These are phyloP conservation scores for Blepharisma japonicum DNA, from an alignment of 73 alveolate genomes.

Conservation along the genomic window DNA sequence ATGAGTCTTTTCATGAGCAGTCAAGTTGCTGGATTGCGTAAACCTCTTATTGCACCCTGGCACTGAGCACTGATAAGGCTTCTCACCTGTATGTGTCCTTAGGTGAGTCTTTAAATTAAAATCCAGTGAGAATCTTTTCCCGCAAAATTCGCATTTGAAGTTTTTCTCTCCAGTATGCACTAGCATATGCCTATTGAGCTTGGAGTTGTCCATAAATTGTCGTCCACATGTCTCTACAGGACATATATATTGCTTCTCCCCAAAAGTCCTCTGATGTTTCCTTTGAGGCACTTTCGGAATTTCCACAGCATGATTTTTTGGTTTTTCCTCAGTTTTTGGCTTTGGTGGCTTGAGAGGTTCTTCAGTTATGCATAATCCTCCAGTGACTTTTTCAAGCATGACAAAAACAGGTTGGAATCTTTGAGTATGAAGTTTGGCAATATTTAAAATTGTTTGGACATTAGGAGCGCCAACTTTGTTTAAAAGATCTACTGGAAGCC, in stretches of 20 bases:
- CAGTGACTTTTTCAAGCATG: slow-evolving; percentile 9
- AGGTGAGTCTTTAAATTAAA: slow-evolving; percentile 80
- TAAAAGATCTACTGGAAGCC: slow-evolving; percentile 17
- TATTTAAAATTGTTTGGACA: neutral
- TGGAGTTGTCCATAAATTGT: slow-evolving; percentile 81
- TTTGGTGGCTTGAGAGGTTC: neutral
- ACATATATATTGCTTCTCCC: slow-evolving; percentile 40
- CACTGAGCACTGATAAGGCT: slow-evolving; percentile 80
- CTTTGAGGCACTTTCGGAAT: slow-evolving; percentile 6
- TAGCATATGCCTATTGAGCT: slow-evolving; percentile 80
- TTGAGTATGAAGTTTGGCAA: neutral
- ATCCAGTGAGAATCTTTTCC: slow-evolving; percentile 79
- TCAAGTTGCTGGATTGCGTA: slow-evolving; percentile 73
- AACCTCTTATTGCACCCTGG: slow-evolving; percentile 83
- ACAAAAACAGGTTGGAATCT: slow-evolving; percentile 16
- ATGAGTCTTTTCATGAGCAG: slow-evolving; percentile 91
- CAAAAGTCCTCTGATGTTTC: slow-evolving; percentile 12
- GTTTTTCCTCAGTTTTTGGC: slow-evolving; percentile 10
- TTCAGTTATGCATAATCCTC: neutral
- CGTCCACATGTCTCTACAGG: slow-evolving; percentile 78
- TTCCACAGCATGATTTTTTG: neutral
- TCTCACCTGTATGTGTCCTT: slow-evolving; percentile 91
- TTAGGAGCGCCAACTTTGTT: neutral
- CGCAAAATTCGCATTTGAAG: slow-evolving; percentile 79
- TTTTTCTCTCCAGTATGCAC: slow-evolving; percentile 94